Conservation (phyloP, 2,329 filamentous ascomycete species). For the Achaetomium macrosporum region DNA sequence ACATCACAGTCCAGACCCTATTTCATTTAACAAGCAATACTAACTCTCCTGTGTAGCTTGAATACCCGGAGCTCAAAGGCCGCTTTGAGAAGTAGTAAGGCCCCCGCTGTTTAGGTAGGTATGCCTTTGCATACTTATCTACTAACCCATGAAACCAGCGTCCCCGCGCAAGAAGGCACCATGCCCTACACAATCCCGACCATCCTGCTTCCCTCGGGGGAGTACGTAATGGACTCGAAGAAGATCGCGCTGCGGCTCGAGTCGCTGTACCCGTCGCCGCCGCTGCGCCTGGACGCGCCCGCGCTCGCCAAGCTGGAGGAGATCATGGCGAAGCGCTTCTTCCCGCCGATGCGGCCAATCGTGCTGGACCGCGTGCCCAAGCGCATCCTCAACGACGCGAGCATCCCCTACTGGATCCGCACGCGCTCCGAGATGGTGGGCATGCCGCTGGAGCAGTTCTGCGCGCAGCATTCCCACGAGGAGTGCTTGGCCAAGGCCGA, state of each 20-base stretch:
- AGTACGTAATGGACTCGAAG: slow-evolving; percentile 58
- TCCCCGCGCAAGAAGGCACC: slow-evolving; percentile 41
- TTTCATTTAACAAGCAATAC: neutral
- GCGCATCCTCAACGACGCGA: slow-evolving; percentile 45
- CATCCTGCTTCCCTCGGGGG: slow-evolving; percentile 49
- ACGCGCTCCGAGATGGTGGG: slow-evolving; percentile 47
- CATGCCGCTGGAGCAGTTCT: slow-evolving; percentile 46
- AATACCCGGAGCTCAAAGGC: slow-evolving; percentile 60
- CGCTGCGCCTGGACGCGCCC: slow-evolving; percentile 52
- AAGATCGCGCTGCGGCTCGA: slow-evolving; percentile 57
- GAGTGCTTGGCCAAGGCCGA: slow-evolving; percentile 42
- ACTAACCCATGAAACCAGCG: slow-evolving; percentile 24
- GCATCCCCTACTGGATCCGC: slow-evolving; percentile 48
- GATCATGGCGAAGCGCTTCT: slow-evolving; percentile 30
- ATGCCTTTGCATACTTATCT: no score
- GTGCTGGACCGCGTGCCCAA: slow-evolving; percentile 45
- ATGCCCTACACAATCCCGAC: slow-evolving; percentile 50
- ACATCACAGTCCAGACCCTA: neutral
- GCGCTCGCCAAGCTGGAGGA: slow-evolving; percentile 40
- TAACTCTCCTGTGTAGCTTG: slow-evolving; percentile 36
- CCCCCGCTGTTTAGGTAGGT: no score
- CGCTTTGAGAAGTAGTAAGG: slow-evolving; percentile 52
- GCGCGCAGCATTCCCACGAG: slow-evolving; percentile 42
- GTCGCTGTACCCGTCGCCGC: slow-evolving; percentile 49
- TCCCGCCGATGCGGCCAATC: slow-evolving; percentile 34